A percentile compares a stretch with the other conserved stretches of the same genome.
Conservation (phyloP, 148 eudicot species). For the Camellia granthamiana region DNA sequence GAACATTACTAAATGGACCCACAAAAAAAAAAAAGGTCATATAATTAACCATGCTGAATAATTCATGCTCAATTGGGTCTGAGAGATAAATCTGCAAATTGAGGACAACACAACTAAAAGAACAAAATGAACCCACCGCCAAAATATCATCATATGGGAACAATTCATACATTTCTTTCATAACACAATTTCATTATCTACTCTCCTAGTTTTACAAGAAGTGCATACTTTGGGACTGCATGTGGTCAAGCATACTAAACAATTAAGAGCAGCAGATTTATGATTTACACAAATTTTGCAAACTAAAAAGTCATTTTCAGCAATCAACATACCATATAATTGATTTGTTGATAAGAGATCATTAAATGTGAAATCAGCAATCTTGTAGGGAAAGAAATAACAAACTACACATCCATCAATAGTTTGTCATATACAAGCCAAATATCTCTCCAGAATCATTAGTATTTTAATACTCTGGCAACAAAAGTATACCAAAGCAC, state of each 20-base stretch:
- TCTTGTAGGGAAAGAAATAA: neutral
- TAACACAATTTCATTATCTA: neutral
- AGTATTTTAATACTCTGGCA: conserved; percentile 3
- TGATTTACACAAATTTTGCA: neutral
- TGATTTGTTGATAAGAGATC: neutral
- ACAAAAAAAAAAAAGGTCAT: neutral
- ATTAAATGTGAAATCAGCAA: conserved; percentile 2
- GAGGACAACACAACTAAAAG: neutral
- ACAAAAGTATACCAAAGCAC: neutral
- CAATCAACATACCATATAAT: neutral
- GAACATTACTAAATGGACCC: neutral
- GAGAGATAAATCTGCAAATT: neutral
- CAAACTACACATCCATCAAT: neutral
- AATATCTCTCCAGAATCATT: neutral
- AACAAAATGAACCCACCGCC: neutral
- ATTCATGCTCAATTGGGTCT: neutral
- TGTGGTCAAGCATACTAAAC: neutral
- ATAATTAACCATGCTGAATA: neutral
- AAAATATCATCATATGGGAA: neutral
- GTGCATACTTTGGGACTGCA: neutral
- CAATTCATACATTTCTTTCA: neutral
- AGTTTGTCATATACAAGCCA: neutral
- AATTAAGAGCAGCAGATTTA: neutral
- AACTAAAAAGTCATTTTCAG: neutral
- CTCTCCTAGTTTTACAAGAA: neutral